Evolutionary conservation across 768 basidiomycete genomes (phyloP).

Genomic region (Pholiota microspora): DNA sequence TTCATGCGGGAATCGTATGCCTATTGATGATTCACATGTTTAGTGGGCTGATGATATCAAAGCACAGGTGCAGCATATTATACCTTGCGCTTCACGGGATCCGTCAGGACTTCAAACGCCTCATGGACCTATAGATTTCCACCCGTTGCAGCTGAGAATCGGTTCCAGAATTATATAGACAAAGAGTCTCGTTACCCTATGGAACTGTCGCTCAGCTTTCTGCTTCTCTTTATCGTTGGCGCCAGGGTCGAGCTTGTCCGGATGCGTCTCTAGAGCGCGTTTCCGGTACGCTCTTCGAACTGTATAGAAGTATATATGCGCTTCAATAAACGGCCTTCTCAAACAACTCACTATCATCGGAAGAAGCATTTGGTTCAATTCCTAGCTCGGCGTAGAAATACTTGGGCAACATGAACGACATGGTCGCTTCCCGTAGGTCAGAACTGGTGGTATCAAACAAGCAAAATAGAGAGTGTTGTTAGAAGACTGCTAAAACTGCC

Average conservation of each 20-base stretch:
- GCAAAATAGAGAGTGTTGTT: not conserved
- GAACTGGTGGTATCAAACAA: not conserved
- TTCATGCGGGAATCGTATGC: constrained; percentile 46
- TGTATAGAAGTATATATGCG: constrained; percentile 19
- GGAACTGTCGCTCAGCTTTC: constrained; percentile 56
- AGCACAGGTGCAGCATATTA: constrained; percentile 11
- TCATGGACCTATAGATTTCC: constrained; percentile 48
- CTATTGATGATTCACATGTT: constrained; percentile 25
- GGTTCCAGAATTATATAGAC: constrained; percentile 1
- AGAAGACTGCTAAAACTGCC: not conserved
- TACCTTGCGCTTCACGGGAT: constrained; percentile 55
- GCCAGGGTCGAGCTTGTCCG: constrained; percentile 62
- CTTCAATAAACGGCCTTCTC: not conserved
- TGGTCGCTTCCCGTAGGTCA: constrained; percentile 10
- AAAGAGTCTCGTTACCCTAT: constrained; percentile 41
- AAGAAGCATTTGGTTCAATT: constrained; percentile 39
- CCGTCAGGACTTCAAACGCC: constrained; percentile 59
- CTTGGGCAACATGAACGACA: constrained; percentile 14
- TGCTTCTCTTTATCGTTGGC: constrained; percentile 51
- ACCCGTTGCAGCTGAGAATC: constrained; percentile 12
- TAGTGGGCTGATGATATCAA: not conserved
- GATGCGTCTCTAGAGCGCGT: constrained; percentile 69
- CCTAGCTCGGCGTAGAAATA: constrained; percentile 45
- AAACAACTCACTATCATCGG: constrained; percentile 46
- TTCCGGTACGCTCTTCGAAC: constrained; percentile 69